Evolutionary conservation across 192 early-diverging fungal species (phyloP).

Genomic region (Phlyctochytrium bullatum): DNA sequence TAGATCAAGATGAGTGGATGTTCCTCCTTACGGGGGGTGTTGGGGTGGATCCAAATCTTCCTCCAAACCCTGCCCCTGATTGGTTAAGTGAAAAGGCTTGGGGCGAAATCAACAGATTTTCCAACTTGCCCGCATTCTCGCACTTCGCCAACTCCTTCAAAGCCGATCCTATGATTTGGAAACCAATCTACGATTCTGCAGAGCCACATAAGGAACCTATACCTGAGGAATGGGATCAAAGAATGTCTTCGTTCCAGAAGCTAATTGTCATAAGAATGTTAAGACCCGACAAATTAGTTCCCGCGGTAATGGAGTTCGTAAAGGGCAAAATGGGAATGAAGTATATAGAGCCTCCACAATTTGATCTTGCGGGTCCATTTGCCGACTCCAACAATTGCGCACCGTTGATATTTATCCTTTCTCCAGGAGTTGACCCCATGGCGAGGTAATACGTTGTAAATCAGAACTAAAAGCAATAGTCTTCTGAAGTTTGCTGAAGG

Average conservation of each 20-base stretch:
- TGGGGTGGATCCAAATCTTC: constrained; percentile 33
- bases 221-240: constrained; percentile 47
- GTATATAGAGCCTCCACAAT: constrained; percentile 61
- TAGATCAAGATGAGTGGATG: constrained; percentile 59
- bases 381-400: constrained; percentile 51
- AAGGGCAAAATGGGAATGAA: constrained; percentile 55
- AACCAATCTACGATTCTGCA: constrained; percentile 41
- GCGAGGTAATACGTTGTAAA: constrained; percentile 27
- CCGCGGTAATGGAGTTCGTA: constrained; percentile 59
- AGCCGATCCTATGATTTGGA: constrained; percentile 31
- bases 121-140: constrained; percentile 44
- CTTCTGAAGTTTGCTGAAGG: constrained; percentile 56
- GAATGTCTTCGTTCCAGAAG: constrained; percentile 54
- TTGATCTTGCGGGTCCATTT: constrained; percentile 54
- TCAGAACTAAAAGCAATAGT: constrained; percentile 16
- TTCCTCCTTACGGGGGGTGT: constrained; percentile 61
- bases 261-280: constrained; percentile 47
- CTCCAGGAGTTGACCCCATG: constrained; percentile 61
- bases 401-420: constrained; percentile 60
- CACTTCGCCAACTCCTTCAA: constrained; percentile 38
- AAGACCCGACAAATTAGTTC: constrained; percentile 55
- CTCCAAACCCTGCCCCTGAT: constrained; percentile 51
- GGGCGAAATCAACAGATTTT: constrained; percentile 49
- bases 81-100: constrained; percentile 59
- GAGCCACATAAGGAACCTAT: constrained; percentile 48